A percentile compares a stretch with the other conserved stretches of the same genome.
Conservation (phyloP, 345 rosid species). For the Citrus inodora region DNA sequence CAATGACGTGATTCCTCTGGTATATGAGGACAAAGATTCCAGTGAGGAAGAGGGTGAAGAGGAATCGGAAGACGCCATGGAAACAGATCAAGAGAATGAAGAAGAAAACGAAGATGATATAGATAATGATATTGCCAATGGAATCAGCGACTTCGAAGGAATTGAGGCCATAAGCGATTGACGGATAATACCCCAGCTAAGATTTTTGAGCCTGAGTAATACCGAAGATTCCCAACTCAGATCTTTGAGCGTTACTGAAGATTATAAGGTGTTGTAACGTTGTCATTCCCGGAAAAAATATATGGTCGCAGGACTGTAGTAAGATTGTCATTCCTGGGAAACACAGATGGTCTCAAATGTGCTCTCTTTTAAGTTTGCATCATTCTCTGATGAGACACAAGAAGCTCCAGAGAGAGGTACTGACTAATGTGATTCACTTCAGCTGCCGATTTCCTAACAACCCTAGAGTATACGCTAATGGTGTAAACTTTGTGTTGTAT, state of each 20-base stretch:
- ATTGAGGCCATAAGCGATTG: constrained; percentile 54
- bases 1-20: constrained; percentile 34
- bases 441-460: background rate
- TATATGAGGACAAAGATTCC: constrained; percentile 68
- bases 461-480: background rate
- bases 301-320: too few relatives aligned
- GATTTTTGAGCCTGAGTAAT: background rate
- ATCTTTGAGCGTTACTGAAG: too few relatives aligned
- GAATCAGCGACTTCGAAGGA: constrained; percentile 45
- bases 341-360: background rate
- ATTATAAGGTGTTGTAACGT: background rate
- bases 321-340: too few relatives aligned
- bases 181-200: background rate
- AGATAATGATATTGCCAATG: constrained; percentile 14
- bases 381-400: background rate
- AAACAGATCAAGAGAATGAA: constrained; percentile 32
- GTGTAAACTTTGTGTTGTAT: background rate
- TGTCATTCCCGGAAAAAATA: background rate
- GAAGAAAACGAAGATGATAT: constrained; percentile 29
- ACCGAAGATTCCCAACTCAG: background rate
- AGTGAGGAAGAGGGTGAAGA: constrained; percentile 50
- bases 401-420: background rate
- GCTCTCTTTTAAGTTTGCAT: background rate
- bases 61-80: constrained; percentile 60
- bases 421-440: background rate